Evolutionary conservation across 768 basidiomycete genomes (phyloP), one percentile per base, ranked within the genome.

Genomic region (Pholiota microspora): DNA sequence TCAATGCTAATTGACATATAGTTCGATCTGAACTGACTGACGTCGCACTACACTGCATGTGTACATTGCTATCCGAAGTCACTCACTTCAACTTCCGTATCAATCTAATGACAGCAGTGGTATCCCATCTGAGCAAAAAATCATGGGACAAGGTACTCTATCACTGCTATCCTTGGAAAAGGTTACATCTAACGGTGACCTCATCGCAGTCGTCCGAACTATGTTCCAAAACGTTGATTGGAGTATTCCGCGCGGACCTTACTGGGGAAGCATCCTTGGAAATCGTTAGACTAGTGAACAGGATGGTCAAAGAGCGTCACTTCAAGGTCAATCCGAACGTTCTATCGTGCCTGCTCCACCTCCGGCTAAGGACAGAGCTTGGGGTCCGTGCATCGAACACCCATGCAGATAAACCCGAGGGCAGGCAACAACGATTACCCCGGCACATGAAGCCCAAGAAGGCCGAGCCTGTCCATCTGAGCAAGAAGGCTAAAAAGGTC

Each of bases 81-180:
- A 89, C 92, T 12, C 94, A 98, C 72, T 99, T 99, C 84, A 99
- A 98, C 74, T 98, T 98, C 70, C 84, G 91, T 42, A 78, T 83
- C 60, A 97, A 98, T 73, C 80, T 99, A 61, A 92, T 97, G 84
- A 85, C 85, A 56, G 87, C 88, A 47, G 76, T 98, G 54, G 84
- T 98, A 21, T 84, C 87, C 46, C 83, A 84, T 12, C 70, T 98
- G 45, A 94, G 94, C 67, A 84, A 83, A 67, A 88, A 82, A 66
- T 85, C 88, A 16, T 98, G 95, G 94, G 89, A 94, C 71, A 78
- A 85, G 70, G 96, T 94, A 63, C 66, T 85, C 69, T 36, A 47
- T 27, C 49, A 56, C 51, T 45, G 18, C 32, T 45, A 40, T 49
- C 45, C 52, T 51, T 34, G 51, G 58, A 40, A 55, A 49, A 59